Conservation (phyloP, 305 asterid species). For the Withania somnifera region DNA sequence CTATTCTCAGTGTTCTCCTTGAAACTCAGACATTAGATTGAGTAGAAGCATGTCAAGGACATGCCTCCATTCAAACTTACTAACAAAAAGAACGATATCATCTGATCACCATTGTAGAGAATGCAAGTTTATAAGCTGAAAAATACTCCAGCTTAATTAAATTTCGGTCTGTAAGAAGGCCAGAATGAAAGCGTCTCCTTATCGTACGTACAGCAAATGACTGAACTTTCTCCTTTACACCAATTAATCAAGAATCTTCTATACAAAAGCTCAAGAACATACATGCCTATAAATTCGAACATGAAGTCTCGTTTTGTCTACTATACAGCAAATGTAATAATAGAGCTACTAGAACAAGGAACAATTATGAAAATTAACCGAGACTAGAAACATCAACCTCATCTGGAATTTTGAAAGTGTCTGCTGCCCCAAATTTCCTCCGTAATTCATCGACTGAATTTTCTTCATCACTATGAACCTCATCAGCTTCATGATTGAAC, state of each 20-base stretch:
- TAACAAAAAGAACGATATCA: not conserved
- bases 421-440: constrained; percentile 85
- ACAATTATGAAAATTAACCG: constrained; percentile 25
- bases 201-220: not conserved
- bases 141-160: not conserved
- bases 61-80: not conserved
- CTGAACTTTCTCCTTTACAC: not conserved
- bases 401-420: constrained; percentile 66
- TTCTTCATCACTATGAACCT: constrained; percentile 40
- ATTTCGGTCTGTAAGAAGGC: not conserved
- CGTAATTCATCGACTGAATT: constrained; percentile 34
- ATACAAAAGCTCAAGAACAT: not conserved
- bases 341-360: not conserved
- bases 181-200: not conserved
- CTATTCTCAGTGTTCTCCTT: not conserved
- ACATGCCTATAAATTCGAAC: not conserved
- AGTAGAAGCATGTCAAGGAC: not conserved
- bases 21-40: not conserved
- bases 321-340: not conserved
- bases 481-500: constrained; percentile 19
- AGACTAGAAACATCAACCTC: constrained; percentile 66
- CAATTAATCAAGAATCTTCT: not conserved
- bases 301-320: not conserved
- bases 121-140: not conserved
- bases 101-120: not conserved